phyloP scores from a whole-genome alignment of 129 eudicot species.

The Lactuca saligna region DNA sequence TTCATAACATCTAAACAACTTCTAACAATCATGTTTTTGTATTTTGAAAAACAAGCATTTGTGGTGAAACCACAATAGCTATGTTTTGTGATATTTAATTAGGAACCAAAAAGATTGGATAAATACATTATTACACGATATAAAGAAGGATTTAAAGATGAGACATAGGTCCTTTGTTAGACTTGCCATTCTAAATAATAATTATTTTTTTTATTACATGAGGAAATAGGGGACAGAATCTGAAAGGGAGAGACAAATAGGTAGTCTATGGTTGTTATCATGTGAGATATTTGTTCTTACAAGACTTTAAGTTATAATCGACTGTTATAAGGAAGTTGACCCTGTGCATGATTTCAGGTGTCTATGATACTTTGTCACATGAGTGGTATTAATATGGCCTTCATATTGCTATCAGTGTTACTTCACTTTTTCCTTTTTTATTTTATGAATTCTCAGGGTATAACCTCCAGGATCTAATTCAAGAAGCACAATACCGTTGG shows the following conservation, averaged over 20 bases:
- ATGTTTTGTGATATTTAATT: not conserved
- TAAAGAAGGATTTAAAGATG: not conserved
- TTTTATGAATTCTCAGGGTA: slow-evolving; percentile 49
- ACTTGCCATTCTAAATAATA: too few species aligned
- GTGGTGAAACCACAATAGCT: not conserved
- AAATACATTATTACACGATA: not conserved
- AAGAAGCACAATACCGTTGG: slow-evolving; percentile 91
- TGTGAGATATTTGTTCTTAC: not conserved
- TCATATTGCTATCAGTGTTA: slow-evolving; percentile 3
- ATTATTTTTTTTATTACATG: not conserved
- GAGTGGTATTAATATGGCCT: not conserved
- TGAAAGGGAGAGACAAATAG: not conserved
- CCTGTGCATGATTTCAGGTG: not conserved
- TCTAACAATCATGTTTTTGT: not conserved
- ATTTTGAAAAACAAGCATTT: not conserved
- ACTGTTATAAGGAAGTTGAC: slow-evolving; percentile 6
- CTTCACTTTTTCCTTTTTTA: not conserved
- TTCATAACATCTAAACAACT: not conserved
- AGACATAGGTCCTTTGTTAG: not conserved
- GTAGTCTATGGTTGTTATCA: too few species aligned
- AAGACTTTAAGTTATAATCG: not conserved
- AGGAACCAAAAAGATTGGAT: not conserved
- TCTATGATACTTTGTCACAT: not conserved
- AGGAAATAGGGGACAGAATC: too few species aligned
- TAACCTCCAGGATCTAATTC: slow-evolving; percentile 60